Base-by-base conservation (phyloP, 768 basidiomycete genomes). In the Suillus subluteus region DNA sequence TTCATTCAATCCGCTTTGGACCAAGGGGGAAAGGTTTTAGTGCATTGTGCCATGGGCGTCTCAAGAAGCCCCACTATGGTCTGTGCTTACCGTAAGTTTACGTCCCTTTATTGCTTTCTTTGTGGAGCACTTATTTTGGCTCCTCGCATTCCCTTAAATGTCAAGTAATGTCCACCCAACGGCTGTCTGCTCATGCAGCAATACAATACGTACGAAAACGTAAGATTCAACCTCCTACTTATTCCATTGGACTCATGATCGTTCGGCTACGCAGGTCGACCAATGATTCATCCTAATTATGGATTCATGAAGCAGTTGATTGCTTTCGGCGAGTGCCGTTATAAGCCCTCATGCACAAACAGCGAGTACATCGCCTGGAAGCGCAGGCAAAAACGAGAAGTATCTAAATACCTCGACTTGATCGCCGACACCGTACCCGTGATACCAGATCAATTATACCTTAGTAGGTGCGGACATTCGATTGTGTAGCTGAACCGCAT, bases 11-110 rank as follows among this genome's bases (percentile, higher is more conserved):
- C 79, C 26, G 88, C 91, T 4, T 69, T 92, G 48, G 73, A 78
- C 11, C 30, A 67, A 8, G 83, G 84, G 32, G 89, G 89, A 0
- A 82, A 79, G 56, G 85, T 91, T 6, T 82, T 92, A 12, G 87
- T 92, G 16, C 91, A 92, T 68, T 92, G 91, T 72, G 79, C 87
- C 12, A 89, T 91, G 86, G 91, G 91, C 6, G 77, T 92, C 9
- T 92, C 89, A 0, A 81, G 91, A 67, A 91, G 90, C 68, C 80
- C 86, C 46, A 87, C 90, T 11, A 84, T 86, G 32, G 79, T 88
- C 32, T 84, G 83, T 61, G 87, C 86, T 18, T 88, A 83, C 72
- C 73, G 84, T 87, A 73, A 76, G 85, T 80, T 18, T 30, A 11
- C 58, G 46, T 63, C 32, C 55, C n/a, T 66, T n/a, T 30, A 16